Percentiles rank a stretch among this genome's conserved stretches.
Evolutionary conservation across 2,329 filamentous ascomycete species (phyloP).

Genomic region (Apiospora kogelbergensis): DNA sequence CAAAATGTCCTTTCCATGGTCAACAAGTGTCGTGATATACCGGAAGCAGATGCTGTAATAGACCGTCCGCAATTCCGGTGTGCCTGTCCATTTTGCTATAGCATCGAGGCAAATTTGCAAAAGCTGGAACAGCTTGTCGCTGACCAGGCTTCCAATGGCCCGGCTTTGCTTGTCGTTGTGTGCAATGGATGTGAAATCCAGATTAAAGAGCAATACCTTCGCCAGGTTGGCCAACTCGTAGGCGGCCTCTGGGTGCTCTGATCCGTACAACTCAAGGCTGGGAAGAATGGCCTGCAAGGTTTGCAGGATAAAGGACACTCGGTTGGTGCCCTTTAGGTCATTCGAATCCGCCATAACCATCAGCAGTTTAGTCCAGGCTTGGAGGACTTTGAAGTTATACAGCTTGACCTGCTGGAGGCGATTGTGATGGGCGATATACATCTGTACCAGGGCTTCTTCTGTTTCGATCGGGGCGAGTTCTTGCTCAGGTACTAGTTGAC

Average conservation of each 20-base stretch:
- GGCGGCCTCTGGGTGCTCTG: slow-evolving; percentile 67
- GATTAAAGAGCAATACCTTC: slow-evolving; percentile 68
- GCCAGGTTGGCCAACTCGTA: slow-evolving; percentile 76
- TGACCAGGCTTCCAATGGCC: slow-evolving; percentile 68
- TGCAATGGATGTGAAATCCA: slow-evolving; percentile 54
- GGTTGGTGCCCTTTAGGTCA: slow-evolving; percentile 71
- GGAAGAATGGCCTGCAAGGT: slow-evolving; percentile 85
- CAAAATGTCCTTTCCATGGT: slow-evolving; percentile 47
- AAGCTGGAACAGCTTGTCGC: slow-evolving; percentile 86
- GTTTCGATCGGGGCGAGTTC: slow-evolving; percentile 51
- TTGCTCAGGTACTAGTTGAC: slow-evolving; percentile 48
- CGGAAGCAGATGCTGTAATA: slow-evolving; percentile 93
- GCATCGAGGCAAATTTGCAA: slow-evolving; percentile 85
- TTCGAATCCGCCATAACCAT: slow-evolving; percentile 81
- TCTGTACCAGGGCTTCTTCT: slow-evolving; percentile 60
- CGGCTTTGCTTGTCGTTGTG: slow-evolving; percentile 43
- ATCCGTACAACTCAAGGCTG: slow-evolving; percentile 76
- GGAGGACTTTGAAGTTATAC: slow-evolving; percentile 67
- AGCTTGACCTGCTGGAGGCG: slow-evolving; percentile 57
- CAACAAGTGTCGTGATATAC: slow-evolving; percentile 72
- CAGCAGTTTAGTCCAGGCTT: slow-evolving; percentile 81
- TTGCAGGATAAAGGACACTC: slow-evolving; percentile 79
- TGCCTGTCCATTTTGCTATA: slow-evolving; percentile 71
- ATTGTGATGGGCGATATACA: slow-evolving; percentile 64
- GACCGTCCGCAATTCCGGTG: slow-evolving; percentile 71